Base-by-base conservation (phyloP, 179 eudicot genomes). In the Silene vulgaris region DNA sequence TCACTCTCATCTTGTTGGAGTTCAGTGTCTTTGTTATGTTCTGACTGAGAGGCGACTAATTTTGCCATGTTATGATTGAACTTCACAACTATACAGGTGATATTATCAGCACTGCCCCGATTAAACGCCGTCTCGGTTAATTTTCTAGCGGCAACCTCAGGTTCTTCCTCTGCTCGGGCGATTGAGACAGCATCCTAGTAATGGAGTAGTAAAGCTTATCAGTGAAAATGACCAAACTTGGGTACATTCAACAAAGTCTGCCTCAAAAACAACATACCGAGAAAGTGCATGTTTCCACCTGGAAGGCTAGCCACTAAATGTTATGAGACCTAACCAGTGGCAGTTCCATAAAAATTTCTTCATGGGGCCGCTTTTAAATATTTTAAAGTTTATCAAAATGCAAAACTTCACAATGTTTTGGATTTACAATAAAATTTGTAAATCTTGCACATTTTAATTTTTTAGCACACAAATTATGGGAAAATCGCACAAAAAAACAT, bases 31-130 rank as follows among this genome's bases (percentile, higher is more conserved):
- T 75, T 65, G 52, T 45, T 73, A 20, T 75, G 74, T 60, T 78
- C 73, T 9, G 19, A 69, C 74, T 56, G 77, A 26, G 74, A 57
- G 17, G 56, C 69, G 17, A 48, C 32, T 57, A 70, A 26, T 57
- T 60, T 71, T 45, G 74, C 65, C 72, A 81, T 82, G 4, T 82
- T 81, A 69, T 89, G 95, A 78, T 80, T 85, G 76, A 95, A 89
- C 80, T 82, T 90, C 29, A 93, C 99, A 45, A 95, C 97, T 62
- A 95, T 90, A 86, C 99, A 95, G 71, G 99, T 90, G 73, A 95
- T 95, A 75, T 95, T 95, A 73, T 95, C 99, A 17, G 93, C 92
- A 77, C 99, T 95, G 40, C 99, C 99, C 23, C 96, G 90, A 30
- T 81, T 70, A 69, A 88, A 95, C 72, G 99, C 99, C 11, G 96